These are phyloP conservation scores for Penicillium sp. DNA, from an alignment of 2,329 filamentous ascomycete species.

Conservation along the genomic window DNA sequence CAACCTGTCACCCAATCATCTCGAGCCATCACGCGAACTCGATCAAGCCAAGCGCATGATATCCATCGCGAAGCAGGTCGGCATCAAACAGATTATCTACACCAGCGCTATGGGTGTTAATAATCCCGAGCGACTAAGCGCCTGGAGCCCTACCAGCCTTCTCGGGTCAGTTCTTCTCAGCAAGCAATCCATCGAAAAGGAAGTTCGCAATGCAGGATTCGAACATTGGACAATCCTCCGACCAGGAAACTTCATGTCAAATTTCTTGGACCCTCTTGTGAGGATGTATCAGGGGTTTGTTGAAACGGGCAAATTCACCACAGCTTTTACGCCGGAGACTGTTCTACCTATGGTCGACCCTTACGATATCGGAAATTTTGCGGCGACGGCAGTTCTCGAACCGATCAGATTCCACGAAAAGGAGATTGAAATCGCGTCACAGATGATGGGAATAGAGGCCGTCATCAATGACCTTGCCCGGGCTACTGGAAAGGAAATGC, in stretches of 20 bases:
- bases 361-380: slow-evolving; percentile 54
- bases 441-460: slow-evolving; percentile 43
- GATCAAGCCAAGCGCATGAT: slow-evolving; percentile 32
- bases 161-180: slow-evolving; percentile 36
- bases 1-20: slow-evolving; percentile 24
- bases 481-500: slow-evolving; percentile 40
- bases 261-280: slow-evolving; percentile 51
- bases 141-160: slow-evolving; percentile 33
- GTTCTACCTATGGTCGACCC: slow-evolving; percentile 52
- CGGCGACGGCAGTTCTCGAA: slow-evolving; percentile 49
- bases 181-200: slow-evolving; percentile 51
- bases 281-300: slow-evolving; percentile 46
- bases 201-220: slow-evolving; percentile 43
- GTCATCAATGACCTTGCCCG: slow-evolving; percentile 43
- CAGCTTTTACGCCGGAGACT: slow-evolving; percentile 41
- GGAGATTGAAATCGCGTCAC: slow-evolving; percentile 48
- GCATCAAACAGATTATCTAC: slow-evolving; percentile 39
- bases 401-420: slow-evolving; percentile 46
- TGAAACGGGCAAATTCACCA: slow-evolving; percentile 43
- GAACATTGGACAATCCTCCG: slow-evolving; percentile 55
- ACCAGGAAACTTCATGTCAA: slow-evolving; percentile 58
- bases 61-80: slow-evolving; percentile 30
- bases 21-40: slow-evolving; percentile 23
- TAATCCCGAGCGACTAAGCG: slow-evolving; percentile 31
- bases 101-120: slow-evolving; percentile 34